Evolutionary conservation across 2,329 filamentous ascomycete species (phyloP), one percentile per base, ranked within the genome.

Genomic region (Diplodia sapinea): DNA sequence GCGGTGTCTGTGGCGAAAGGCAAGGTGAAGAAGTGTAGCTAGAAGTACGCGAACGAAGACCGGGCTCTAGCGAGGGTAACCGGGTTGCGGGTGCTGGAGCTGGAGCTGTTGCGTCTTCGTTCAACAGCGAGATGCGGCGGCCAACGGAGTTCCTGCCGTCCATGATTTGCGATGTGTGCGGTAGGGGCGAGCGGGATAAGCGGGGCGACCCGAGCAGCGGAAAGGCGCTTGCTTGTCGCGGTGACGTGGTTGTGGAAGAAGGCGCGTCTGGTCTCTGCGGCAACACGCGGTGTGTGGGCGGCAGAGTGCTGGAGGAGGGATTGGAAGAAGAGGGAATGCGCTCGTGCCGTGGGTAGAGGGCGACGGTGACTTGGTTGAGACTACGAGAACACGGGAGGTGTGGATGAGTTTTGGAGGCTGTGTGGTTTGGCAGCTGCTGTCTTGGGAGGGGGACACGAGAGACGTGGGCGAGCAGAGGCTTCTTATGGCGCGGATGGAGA

Each of bases 71-170:
- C 54, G 78, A 79, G 54, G 75, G 73, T 13, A 77, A 72, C 74
- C 79, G 79, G 69, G 71, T 69, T 68, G 73, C 70, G 43, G 71
- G 70, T 59, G 65, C 50, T 20, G 74, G 73, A 65, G 74, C 70
- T 49, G 70, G 70, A 62, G 65, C 50, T 26, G 75, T 73, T 66
- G 74, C 72, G 67, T 74, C 74, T 75, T 82, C 81, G 79, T 83
- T 84, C 76, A 84, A 77, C 73, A 84, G 77, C 74, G 82, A 83
- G 74, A 84, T 81, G 74, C 78, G 81, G 74, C 81, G 80, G 75
- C 82, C 82, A 71, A 75, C 79, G 72, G 80, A 79, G 75, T 84
- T 82, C 78, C 79, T 83, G 77, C 81, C 82, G 81, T 84, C 82
- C 82, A 84, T 84, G 73, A 68, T 68, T 55, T 66, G 59, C 43